Percentiles rank a stretch among this genome's conserved stretches.
Evolutionary conservation across 2,329 filamentous ascomycete genomes (phyloP).

Genomic region (Decorospora gaudefroyi): DNA sequence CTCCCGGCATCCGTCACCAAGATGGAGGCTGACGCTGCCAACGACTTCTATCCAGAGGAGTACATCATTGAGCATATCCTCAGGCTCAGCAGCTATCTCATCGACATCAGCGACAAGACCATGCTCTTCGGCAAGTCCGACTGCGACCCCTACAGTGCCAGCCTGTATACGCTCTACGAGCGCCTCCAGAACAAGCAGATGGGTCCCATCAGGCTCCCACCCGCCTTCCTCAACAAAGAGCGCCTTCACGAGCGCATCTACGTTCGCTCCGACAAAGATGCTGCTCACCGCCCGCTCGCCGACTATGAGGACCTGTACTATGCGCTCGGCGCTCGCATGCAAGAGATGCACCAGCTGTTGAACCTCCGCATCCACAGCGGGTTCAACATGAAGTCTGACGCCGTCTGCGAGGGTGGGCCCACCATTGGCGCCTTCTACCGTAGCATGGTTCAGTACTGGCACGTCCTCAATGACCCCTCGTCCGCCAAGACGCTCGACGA

Average conservation of each 20-base stretch:
- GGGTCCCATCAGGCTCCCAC: conserved; percentile 20
- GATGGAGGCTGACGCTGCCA: conserved; percentile 14
- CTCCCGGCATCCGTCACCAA: conserved; percentile 25
- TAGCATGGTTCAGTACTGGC: conserved; percentile 31
- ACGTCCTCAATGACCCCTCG: conserved; percentile 28
- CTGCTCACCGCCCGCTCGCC: conserved; percentile 54
- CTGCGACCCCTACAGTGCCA: conserved; percentile 33
- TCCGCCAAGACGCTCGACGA: conserved; percentile 34
- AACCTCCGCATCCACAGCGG: conserved; percentile 29
- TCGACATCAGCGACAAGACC: conserved; percentile 14
- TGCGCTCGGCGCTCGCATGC: conserved; percentile 31
- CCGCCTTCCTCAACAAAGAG: conserved; percentile 14
- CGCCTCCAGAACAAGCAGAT: conserved; percentile 43
- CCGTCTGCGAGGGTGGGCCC: conserved; percentile 16
- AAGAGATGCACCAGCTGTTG: conserved; percentile 32
- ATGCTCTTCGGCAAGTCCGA: conserved; percentile 15
- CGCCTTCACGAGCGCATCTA: conserved; percentile 14
- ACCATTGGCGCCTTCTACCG: conserved; percentile 22
- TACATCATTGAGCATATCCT: conserved; percentile 29
- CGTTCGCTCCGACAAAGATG: conserved; percentile 40
- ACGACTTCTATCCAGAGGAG: conserved; percentile 9
- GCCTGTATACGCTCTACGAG: conserved; percentile 33
- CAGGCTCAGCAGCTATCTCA: conserved; percentile 19
- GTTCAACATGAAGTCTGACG: conserved; percentile 25
- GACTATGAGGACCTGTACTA: conserved; percentile 46